Evolutionary conservation across 306 rosid species (phyloP).

Genomic region (Fragaria iinumae): DNA sequence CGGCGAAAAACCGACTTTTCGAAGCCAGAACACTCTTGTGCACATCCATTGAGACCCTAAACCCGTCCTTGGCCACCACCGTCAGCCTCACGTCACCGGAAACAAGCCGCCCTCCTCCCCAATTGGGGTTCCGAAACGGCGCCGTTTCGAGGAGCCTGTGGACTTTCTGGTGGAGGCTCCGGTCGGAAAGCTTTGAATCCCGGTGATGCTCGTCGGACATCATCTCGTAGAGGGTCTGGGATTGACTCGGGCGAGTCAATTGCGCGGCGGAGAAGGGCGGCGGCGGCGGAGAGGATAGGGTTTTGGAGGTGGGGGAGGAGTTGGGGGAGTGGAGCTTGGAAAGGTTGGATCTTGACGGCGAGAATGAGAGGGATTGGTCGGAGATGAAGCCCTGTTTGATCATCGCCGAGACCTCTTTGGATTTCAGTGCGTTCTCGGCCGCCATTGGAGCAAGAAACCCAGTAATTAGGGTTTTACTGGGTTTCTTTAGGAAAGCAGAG

Average conservation of each 20-base stretch:
- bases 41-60: slow-evolving; percentile 67
- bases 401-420: slow-evolving; percentile 73
- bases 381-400: slow-evolving; percentile 79
- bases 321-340: slow-evolving; percentile 44
- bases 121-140: slow-evolving; percentile 38
- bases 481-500: not conserved
- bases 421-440: slow-evolving; percentile 54
- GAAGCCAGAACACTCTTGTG: slow-evolving; percentile 58
- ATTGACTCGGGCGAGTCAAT: slow-evolving; percentile 25
- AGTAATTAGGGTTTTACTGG: slow-evolving; percentile 12
- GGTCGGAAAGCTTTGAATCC: slow-evolving; percentile 43
- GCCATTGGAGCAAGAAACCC: slow-evolving; percentile 40
- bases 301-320: slow-evolving; percentile 30
- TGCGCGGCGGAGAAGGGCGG: slow-evolving; percentile 10
- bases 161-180: slow-evolving; percentile 47
- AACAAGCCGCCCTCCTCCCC: slow-evolving; percentile 28
- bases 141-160: slow-evolving; percentile 50
- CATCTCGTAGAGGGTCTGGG: slow-evolving; percentile 78
- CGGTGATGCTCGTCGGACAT: slow-evolving; percentile 59
- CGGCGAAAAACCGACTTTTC: slow-evolving; percentile 80
- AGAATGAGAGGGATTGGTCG: slow-evolving; percentile 50
- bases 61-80: slow-evolving; percentile 68
- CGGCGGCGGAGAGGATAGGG: slow-evolving; percentile 44
- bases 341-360: slow-evolving; percentile 54
- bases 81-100: slow-evolving; percentile 60